Conservation (phyloP, 805 yeast species). For the Candida ortonii region DNA sequence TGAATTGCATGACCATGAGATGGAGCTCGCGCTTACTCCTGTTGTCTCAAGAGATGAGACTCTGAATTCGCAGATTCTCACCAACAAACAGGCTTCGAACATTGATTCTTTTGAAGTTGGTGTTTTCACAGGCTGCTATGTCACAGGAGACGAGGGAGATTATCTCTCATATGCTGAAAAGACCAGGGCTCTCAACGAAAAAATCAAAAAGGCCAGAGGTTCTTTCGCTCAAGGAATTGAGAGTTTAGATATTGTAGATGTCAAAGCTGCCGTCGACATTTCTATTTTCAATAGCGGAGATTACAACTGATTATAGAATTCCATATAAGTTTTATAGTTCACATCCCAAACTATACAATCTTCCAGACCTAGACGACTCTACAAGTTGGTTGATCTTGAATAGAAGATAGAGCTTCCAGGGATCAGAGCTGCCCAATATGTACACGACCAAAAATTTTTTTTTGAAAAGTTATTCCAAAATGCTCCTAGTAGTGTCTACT, state of each 20-base stretch:
- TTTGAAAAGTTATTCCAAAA: too few species aligned
- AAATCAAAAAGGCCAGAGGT: slow-evolving; percentile 45
- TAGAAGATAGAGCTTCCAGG: too few species aligned
- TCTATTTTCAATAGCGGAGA: slow-evolving; percentile 59
- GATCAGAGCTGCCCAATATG: too few species aligned
- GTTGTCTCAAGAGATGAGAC: slow-evolving; percentile 34
- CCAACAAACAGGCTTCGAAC: slow-evolving; percentile 23
- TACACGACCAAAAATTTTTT: too few species aligned
- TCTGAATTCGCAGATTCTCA: slow-evolving; percentile 25
- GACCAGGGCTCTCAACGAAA: slow-evolving; percentile 75
- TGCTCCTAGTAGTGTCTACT: too few species aligned
- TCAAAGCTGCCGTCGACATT: slow-evolving; percentile 73
- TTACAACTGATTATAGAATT: too few species aligned
- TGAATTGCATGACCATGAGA: slow-evolving; percentile 29
- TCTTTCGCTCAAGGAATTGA: slow-evolving; percentile 31
- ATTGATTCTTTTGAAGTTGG: slow-evolving; percentile 85
- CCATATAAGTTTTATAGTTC: neutral
- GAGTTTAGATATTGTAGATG: slow-evolving; percentile 49
- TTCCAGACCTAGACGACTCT: too few species aligned
- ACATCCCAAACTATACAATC: neutral
- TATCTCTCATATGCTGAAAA: slow-evolving; percentile 80
- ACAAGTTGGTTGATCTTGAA: too few species aligned
- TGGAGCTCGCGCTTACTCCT: slow-evolving; percentile 35
- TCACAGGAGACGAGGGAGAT: slow-evolving; percentile 88
- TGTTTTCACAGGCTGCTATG: slow-evolving; percentile 90